Base-by-base conservation (phyloP, 352 stramenopile species). In the Globisporangium megalacanthum region DNA sequence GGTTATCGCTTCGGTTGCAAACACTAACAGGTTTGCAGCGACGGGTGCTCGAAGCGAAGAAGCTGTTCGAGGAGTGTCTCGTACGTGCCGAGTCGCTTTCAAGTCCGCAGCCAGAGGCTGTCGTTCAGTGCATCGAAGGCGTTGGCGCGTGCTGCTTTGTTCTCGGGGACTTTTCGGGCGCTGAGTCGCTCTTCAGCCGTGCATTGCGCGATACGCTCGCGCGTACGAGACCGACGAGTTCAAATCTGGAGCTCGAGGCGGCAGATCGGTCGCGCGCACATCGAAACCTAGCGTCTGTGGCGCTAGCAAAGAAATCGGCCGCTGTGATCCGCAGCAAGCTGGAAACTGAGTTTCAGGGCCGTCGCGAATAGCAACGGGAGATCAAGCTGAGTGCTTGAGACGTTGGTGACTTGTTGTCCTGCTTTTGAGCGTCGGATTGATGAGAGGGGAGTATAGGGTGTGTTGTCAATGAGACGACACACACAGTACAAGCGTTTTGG, bases 261-360 rank as follows among this genome's bases (percentile, higher is more conserved):
- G 51, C 22, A 35, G 45, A 70, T 17, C 62, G 69, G 19, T 64
- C 64, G n/a, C 81, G 78, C 6, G 65, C 62, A 37, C 69, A 86
- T 57, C 84, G 74, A 61, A 91, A 91, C 53, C 37, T 91, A 22
- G 81, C 77, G 11, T 67, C 84, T 62, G 56, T 87, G 14, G 71
- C 79, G 1, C 68, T 91, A 10, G 75, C 75, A 6, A 55, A 56
- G 56, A 56, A 56, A 22, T 62, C 56, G 4, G 57, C 49, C 3
- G 9, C 8, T 2, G 68, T 60, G 11, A 61, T 70, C 1, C 14
- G 46, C 14, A 29, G n/a, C 19, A 49, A 49, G 19, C 19, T 49
- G 8, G n/a, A 10, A 20, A 36, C 20, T 11, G 46, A 33, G 15
- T 4, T 25, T 31, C 9, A 19, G 9, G 19, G 3, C 29, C n/a